phyloP scores from a whole-genome alignment of 2,329 filamentous ascomycete species.

The Magnaporthiopsis poae region DNA sequence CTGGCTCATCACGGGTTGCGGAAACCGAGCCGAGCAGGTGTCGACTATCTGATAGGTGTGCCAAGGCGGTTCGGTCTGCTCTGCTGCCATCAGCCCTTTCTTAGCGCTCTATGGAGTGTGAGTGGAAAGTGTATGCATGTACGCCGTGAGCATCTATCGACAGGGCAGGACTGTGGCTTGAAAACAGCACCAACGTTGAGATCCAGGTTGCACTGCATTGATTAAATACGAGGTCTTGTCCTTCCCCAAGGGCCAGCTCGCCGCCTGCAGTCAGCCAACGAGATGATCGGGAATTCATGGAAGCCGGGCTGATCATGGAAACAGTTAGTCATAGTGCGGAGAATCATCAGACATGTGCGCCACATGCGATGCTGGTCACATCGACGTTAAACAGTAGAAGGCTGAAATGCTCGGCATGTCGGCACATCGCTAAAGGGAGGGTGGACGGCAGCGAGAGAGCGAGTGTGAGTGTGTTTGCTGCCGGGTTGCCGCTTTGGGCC shows the following conservation, averaged over 20 bases:
- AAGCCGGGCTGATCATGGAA: too few relatives aligned
- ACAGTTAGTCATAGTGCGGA: not conserved
- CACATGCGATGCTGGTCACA: not conserved
- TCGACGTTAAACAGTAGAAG: not conserved
- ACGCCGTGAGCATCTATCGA: not conserved
- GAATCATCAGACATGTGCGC: not conserved
- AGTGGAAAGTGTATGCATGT: not conserved
- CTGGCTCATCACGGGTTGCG: not conserved
- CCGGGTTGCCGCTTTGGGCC: not conserved
- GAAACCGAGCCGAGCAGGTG: not conserved
- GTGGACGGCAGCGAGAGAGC: too few relatives aligned
- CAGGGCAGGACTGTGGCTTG: not conserved
- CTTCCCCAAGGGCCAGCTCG: not conserved
- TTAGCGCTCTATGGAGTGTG: not conserved
- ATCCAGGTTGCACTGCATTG: not conserved
- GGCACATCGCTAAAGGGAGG: not conserved
- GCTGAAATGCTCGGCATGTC: not conserved
- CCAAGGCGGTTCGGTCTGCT: too few relatives aligned
- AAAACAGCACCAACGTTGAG: not conserved
- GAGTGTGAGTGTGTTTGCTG: too few relatives aligned
- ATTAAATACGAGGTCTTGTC: not conserved
- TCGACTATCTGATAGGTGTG: not conserved
- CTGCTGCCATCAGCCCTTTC: too few relatives aligned
- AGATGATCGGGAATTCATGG: not conserved
- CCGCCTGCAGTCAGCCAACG: not conserved